Base-by-base conservation (phyloP, 1,284 basidiomycete genomes). In the Bjerkandera adusta region DNA sequence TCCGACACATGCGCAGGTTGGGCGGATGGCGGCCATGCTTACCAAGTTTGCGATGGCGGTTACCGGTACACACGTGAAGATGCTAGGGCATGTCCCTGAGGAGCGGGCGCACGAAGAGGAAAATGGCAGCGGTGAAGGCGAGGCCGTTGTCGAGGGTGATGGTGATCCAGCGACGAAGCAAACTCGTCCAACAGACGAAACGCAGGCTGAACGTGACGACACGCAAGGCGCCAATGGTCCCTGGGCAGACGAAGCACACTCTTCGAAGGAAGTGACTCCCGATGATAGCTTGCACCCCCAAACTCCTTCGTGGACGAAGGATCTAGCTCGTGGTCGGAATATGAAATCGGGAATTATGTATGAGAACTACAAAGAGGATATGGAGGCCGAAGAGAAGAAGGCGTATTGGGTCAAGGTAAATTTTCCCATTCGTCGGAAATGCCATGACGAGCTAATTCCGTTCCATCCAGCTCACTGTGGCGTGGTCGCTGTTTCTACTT, bases 21-120 rank as follows among this genome's bases (percentile, higher is more conserved):
- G 77, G 5, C 67, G 69, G 13, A 81, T 83, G 76, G 65, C 73
- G 5, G 67, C 64, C 7, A 69, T 83, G 60, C 52, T 82, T 12
- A 75, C 75, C 2, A 67, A 67, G 47, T 68, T 79, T 52, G 66
- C 73, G 8, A 47, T 80, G 8, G 62, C 76, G 1, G 62, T 64
- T 13, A 53, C 60, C 16, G 63, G 61, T 1, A 46, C 58, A 10
- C 54, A 61, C 38, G 50, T 57, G 1, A 53, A 57, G 21, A 55
- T 54, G 30, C 47, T 57, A 1, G 52, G 52, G 13, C 41, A 48
- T 12, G 43, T 49, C 5, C 38, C 50, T 5, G 41, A 48, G 41
- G 30, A 27, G 33, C 16, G 20, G 29, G 24, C 10, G 24, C 34
- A 36, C 22, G 24, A 36, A 13, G 20, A 13, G 24, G 30, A 36